Conservation (phyloP, 2,329 filamentous ascomycete species). For the Alternaria atra region DNA sequence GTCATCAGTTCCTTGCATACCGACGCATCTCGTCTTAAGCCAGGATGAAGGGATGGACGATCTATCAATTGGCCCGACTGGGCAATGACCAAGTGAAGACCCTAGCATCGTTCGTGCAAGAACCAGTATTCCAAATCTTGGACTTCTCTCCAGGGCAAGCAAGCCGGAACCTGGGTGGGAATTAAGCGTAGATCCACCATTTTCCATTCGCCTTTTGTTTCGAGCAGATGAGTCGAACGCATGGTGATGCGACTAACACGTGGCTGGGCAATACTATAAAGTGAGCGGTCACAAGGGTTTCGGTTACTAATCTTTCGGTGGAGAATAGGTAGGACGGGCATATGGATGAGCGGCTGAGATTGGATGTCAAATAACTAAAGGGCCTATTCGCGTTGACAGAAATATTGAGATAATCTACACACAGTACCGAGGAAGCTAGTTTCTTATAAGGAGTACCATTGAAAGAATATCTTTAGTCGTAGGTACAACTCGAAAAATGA, state of each 20-base stretch:
- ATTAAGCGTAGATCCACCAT: not conserved
- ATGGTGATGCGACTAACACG: not conserved
- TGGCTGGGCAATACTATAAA: not conserved
- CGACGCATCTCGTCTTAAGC: not conserved
- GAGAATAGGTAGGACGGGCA: too few species aligned
- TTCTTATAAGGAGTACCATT: not conserved
- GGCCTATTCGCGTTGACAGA: too few species aligned
- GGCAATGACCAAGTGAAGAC: not conserved
- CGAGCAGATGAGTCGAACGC: not conserved
- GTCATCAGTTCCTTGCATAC: not conserved
- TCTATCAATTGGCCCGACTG: not conserved
- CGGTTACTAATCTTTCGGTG: not conserved
- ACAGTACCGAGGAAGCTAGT: not conserved
- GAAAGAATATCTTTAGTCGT: not conserved
- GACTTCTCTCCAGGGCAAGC: not conserved
- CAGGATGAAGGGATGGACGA: not conserved
- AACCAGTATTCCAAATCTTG: not conserved
- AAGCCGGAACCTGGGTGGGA: not conserved
- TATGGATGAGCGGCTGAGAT: too few species aligned
- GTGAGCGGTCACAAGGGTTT: not conserved
- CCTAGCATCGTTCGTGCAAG: not conserved
- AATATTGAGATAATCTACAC: not conserved
- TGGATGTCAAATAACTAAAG: too few species aligned
- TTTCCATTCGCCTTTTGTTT: slow-evolving; percentile 2
- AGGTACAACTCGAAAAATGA: not conserved